A percentile compares a stretch with the other conserved stretches of the same genome.
phyloP scores from a whole-genome alignment of 768 basidiomycete species.

The Mycena venus region DNA sequence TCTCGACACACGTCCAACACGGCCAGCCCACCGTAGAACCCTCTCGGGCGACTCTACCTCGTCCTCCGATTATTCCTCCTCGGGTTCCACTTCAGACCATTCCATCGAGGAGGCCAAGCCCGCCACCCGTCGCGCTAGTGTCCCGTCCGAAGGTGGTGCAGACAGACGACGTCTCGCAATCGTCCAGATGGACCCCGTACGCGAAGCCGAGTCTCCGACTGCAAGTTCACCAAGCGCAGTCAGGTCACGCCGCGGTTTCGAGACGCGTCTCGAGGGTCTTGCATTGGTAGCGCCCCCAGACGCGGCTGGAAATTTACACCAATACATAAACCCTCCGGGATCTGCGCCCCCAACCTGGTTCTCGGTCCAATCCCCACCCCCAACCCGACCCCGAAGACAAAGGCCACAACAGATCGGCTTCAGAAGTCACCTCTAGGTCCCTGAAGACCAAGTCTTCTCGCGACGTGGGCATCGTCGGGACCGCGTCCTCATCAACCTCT shows the following conservation, averaged over 20 bases:
- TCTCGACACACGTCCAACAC: not conserved
- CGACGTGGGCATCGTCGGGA: slow-evolving; percentile 66
- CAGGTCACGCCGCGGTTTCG: slow-evolving; percentile 55
- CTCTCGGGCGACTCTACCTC: slow-evolving; percentile 52
- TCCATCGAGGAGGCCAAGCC: slow-evolving; percentile 34
- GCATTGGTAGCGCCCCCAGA: slow-evolving; percentile 83
- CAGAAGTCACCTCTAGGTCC: slow-evolving; percentile 55
- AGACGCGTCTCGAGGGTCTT: slow-evolving; percentile 61
- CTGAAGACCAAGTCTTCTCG: slow-evolving; percentile 46
- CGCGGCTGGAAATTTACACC: slow-evolving; percentile 66
- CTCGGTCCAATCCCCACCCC: slow-evolving; percentile 29
- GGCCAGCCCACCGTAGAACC: slow-evolving; percentile 17
- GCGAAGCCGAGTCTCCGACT: slow-evolving; percentile 42
- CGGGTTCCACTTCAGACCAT: slow-evolving; percentile 50
- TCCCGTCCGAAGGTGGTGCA: slow-evolving; percentile 69
- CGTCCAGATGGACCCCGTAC: slow-evolving; percentile 67
- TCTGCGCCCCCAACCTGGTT: slow-evolving; percentile 57
- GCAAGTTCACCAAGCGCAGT: slow-evolving; percentile 44
- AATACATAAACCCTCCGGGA: slow-evolving; percentile 66
- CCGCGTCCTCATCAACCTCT: slow-evolving; percentile 39
- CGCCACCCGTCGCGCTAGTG: slow-evolving; percentile 59
- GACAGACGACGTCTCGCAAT: slow-evolving; percentile 79
- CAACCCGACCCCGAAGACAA: slow-evolving; percentile 33
- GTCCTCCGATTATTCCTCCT: slow-evolving; percentile 65
- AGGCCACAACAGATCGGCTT: slow-evolving; percentile 61